These are phyloP conservation scores for Fusarium torreyae DNA, from an alignment of 2,329 filamentous ascomycete species.

Conservation along the genomic window DNA sequence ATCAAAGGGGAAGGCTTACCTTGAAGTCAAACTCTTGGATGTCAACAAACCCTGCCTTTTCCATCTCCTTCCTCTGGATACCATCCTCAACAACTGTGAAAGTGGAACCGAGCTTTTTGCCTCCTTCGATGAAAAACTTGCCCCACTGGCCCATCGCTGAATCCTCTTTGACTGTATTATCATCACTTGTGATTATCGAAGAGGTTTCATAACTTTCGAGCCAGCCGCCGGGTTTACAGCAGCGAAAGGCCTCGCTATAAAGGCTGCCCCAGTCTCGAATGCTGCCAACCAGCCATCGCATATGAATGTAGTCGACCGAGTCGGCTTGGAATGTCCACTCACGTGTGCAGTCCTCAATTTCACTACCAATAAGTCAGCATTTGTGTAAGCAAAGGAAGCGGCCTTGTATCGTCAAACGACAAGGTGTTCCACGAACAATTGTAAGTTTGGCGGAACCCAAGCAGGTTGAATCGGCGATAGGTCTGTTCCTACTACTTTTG, in stretches of 20 bases:
- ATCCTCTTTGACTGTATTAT: neutral
- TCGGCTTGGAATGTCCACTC: neutral
- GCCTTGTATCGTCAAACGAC: too few species aligned
- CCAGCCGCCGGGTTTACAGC: neutral
- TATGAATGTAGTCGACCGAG: neutral
- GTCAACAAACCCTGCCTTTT: neutral
- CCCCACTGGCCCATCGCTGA: neutral
- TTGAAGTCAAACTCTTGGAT: neutral
- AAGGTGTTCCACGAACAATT: neutral
- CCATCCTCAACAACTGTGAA: neutral
- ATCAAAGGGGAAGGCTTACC: neutral
- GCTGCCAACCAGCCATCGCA: neutral
- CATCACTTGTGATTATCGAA: neutral
- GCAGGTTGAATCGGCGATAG: neutral
- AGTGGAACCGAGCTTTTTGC: neutral
- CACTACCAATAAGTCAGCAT: neutral
- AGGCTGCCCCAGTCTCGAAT: neutral
- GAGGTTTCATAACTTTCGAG: neutral
- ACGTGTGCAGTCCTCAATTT: slow-evolving; percentile 1
- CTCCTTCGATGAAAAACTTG: neutral
- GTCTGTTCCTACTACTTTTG: neutral
- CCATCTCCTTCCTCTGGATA: neutral
- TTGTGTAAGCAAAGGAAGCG: neutral
- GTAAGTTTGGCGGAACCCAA: slow-evolving; percentile 3
- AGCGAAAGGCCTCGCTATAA: neutral